Evolutionary conservation across 2,329 filamentous ascomycete genomes (phyloP).

Genomic region (Leptographium galeiforme): DNA sequence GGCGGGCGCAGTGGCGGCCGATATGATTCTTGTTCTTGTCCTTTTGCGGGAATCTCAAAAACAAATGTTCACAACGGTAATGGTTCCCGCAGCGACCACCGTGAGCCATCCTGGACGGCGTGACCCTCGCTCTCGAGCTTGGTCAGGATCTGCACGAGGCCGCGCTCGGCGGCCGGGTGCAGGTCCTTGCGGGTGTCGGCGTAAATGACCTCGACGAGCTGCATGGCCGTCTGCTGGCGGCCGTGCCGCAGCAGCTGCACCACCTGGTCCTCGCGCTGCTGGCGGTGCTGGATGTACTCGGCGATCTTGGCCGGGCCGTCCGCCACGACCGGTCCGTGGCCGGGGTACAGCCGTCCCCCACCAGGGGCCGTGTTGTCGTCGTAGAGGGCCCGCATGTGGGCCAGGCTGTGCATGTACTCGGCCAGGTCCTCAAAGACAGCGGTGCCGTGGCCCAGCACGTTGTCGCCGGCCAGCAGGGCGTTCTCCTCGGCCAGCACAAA

Average conservation of each 20-base stretch:
- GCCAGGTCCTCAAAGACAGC: conserved; percentile 58
- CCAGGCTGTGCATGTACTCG: conserved; percentile 46
- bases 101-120: conserved; percentile 29
- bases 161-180: conserved; percentile 61
- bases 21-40: no score
- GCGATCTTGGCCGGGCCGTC: conserved; percentile 57
- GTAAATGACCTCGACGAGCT: conserved; percentile 83
- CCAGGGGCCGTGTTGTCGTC: conserved; percentile 40
- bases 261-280: neutral
- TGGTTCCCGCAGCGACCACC: conserved; percentile 29
- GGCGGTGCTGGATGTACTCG: conserved; percentile 66
- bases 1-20: no score
- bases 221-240: conserved; percentile 46
- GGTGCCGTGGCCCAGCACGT: conserved; percentile 61
- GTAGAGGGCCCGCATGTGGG: conserved; percentile 47
- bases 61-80: conserved; percentile 26
- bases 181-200: conserved; percentile 62
- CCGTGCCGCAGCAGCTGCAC: neutral
- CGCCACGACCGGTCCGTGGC: conserved; percentile 68
- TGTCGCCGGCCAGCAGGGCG: conserved; percentile 62
- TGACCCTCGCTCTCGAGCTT: conserved; percentile 68
- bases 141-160: conserved; percentile 62
- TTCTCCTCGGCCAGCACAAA: conserved; percentile 49
- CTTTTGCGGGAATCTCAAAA: no score
- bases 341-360: conserved; percentile 64